Conservation (phyloP, 1,284 basidiomycete species). For the Gastroboletus turbinatus region DNA sequence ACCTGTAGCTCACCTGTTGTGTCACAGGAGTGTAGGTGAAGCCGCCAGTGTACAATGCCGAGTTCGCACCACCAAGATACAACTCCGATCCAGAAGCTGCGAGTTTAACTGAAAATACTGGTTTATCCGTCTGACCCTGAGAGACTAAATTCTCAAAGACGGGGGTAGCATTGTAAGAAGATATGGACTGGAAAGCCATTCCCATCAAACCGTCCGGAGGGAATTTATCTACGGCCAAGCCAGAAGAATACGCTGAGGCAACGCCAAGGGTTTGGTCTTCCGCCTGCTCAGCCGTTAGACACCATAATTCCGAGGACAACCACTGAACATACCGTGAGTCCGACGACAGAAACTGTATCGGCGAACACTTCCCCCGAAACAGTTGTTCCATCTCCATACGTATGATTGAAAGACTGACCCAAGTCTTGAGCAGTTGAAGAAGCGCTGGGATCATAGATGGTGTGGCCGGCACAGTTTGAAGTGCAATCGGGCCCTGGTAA, state of each 20-base stretch:
- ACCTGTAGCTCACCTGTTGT: slow-evolving; percentile 8
- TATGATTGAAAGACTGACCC: slow-evolving; percentile 22
- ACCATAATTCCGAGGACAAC: background rate
- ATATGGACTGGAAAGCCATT: slow-evolving; percentile 20
- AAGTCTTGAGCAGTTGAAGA: slow-evolving; percentile 31
- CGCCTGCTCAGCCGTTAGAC: slow-evolving; percentile 13
- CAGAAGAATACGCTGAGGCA: slow-evolving; percentile 13
- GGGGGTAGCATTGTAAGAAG: slow-evolving; percentile 4
- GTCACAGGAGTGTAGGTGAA: slow-evolving; percentile 19
- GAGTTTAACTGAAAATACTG: slow-evolving; percentile 44
- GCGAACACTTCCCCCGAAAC: slow-evolving; percentile 30
- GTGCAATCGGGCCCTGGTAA: slow-evolving; percentile 1
- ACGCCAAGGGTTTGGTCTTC: slow-evolving; percentile 14
- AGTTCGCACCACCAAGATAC: slow-evolving; percentile 40
- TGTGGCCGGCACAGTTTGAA: slow-evolving; percentile 23
- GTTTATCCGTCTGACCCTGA: slow-evolving; percentile 23
- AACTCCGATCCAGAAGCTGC: slow-evolving; percentile 40
- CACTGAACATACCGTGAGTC: slow-evolving; percentile 15
- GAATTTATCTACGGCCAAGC: slow-evolving; percentile 2
- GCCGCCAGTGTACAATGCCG: slow-evolving; percentile 15
- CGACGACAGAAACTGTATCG: slow-evolving; percentile 32
- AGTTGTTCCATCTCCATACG: slow-evolving; percentile 33
- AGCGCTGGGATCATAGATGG: slow-evolving; percentile 26
- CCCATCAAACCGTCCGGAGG: slow-evolving; percentile 25
- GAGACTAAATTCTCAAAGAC: slow-evolving; percentile 23